Base-by-base conservation (phyloP, 495 filamentous ascomycete genomes). In the Podospora sp. region DNA sequence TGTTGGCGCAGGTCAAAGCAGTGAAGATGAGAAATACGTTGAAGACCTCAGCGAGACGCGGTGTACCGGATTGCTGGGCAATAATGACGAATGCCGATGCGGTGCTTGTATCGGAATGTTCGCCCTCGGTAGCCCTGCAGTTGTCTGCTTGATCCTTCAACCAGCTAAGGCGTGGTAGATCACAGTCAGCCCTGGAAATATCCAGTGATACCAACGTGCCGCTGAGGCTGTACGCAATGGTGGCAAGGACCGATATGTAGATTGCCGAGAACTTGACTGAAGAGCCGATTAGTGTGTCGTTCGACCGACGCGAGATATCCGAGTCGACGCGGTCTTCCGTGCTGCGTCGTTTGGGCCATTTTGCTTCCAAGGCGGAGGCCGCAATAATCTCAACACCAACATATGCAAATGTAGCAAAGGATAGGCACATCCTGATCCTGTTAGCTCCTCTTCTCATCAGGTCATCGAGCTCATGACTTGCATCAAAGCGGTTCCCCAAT, bases 311-410 rank as follows among this genome's bases (percentile, higher is more conserved):
- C 67, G 6, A 76, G 40, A 49, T 68, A 66, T 64, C 73, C 71
- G 73, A 78, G 71, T 66, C 70, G 71, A 9, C 68, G 65, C 58
- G 76, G 72, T 36, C 72, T 68, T 49, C 57, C 49, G 12, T 69
- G 2, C 5, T n/a, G 72, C 35, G 64, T 70, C 61, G 51, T 71
- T 75, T 55, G 56, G 68, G 22, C 71, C 69, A 61, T 25, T 69
- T 69, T 21, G 80, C 81, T 68, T 83, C 81, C 14, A 76, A 73
- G 22, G 81, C 79, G 26, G 77, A 79, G 0, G 80, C 79, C 5
- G 80, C 68, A 6, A 81, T 77, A 25, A 80, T 76, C 49, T 83
- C 81, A 29, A 80, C 76, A 16, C 81, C 81, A 46, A 79, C 75
- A 56, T 75, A 83, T 24, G 78, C 71, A 60, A 81, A 83, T 52